phyloP scores from a whole-genome alignment of 768 basidiomycete genomes.

The Pilatotrama ljubarskyi region DNA sequence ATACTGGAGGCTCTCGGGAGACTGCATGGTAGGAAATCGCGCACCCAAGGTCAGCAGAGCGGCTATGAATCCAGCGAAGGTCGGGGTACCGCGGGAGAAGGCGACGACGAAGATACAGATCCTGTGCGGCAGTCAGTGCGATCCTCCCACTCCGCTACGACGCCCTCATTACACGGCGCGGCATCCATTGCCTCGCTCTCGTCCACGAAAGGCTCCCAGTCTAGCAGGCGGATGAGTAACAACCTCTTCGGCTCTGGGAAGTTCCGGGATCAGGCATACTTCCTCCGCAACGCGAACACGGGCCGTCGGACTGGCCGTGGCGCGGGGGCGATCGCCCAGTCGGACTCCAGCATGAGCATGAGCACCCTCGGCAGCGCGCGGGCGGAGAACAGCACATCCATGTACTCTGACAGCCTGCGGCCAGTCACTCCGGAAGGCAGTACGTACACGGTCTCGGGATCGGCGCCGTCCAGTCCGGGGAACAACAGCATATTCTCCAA shows the following conservation, averaged over 20 bases:
- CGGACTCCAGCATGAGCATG: constrained; percentile 46
- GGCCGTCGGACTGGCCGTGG: constrained; percentile 39
- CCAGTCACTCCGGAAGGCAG: constrained; percentile 59
- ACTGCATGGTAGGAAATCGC: constrained; percentile 41
- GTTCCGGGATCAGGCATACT: constrained; percentile 71
- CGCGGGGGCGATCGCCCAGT: constrained; percentile 38
- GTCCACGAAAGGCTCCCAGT: constrained; percentile 44
- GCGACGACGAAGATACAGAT: constrained; percentile 15
- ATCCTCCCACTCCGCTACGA: constrained; percentile 37
- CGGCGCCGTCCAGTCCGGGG: constrained; percentile 45
- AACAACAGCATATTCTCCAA: constrained; percentile 33
- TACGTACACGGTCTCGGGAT: constrained; percentile 37
- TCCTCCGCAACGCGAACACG: constrained; percentile 51
- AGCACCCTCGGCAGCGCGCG: constrained; percentile 37
- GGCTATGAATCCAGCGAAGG: constrained; percentile 18
- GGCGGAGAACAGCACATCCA: constrained; percentile 46
- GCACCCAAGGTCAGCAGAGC: constrained; percentile 13
- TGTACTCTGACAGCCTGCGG: constrained; percentile 46
- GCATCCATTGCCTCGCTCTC: constrained; percentile 28
- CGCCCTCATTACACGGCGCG: constrained; percentile 32
- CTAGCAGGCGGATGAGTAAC: constrained; percentile 77
- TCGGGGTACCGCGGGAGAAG: not conserved
- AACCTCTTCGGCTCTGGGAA: constrained; percentile 84
- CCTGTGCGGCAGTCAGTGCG: constrained; percentile 26
- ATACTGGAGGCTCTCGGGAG: constrained; percentile 70